Evolutionary conservation across 2,329 filamentous ascomycete species (phyloP).

Genomic region (Colletotrichum kahawae): DNA sequence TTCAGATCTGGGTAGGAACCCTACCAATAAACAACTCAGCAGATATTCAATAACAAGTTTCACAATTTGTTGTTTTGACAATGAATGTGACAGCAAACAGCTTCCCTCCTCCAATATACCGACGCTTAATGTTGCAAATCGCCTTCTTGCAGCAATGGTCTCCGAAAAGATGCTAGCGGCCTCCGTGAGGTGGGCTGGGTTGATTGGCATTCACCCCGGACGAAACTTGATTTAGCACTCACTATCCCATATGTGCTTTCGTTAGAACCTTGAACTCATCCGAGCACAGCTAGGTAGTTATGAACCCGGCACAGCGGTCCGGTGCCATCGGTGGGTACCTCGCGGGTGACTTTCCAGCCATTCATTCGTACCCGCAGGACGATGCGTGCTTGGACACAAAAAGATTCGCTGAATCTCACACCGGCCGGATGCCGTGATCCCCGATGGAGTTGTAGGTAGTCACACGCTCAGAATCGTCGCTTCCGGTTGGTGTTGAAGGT

Average conservation of each 20-base stretch:
- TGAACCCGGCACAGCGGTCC: background rate
- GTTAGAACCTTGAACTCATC: background rate
- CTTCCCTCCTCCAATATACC: background rate
- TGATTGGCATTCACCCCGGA: rapidly evolving
- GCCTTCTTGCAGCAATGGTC: background rate
- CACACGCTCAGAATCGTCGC: background rate
- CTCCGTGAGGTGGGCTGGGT: background rate
- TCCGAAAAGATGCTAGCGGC: background rate
- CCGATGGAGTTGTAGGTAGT: background rate
- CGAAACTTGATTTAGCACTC: background rate
- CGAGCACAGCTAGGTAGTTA: background rate
- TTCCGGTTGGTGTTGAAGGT: background rate
- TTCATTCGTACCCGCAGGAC: background rate
- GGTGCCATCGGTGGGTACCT: background rate
- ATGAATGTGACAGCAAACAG: background rate
- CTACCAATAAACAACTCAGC: too few relatives aligned
- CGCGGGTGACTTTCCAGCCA: background rate
- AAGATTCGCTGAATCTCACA: background rate
- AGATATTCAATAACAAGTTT: background rate
- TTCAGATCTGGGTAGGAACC: too few relatives aligned
- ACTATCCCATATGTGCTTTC: background rate
- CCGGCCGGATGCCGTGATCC: background rate
- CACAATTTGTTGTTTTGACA: background rate
- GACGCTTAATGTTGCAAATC: background rate
- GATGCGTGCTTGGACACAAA: background rate